A percentile compares a stretch with the other conserved stretches of the same genome.
Evolutionary conservation across 495 filamentous ascomycete genomes (phyloP).

Genomic region (Tuber aestivum): DNA sequence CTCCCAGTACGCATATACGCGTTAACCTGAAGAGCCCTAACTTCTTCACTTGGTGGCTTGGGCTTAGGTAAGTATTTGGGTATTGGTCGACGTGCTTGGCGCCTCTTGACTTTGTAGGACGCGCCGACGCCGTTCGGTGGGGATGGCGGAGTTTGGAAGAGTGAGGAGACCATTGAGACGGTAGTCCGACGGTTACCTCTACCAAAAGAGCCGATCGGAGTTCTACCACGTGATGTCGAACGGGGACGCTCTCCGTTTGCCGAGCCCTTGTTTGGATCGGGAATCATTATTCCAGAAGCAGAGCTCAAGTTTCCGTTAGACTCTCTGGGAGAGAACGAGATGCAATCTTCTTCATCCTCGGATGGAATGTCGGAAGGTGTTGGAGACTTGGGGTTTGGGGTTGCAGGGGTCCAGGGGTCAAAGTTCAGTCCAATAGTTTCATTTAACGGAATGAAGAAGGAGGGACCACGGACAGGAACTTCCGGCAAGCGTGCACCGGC

Average conservation of each 20-base stretch:
- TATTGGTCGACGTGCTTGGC: slow-evolving; percentile 31
- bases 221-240: slow-evolving; percentile 36
- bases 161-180: slow-evolving; percentile 34
- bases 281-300: slow-evolving; percentile 36
- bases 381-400: slow-evolving; percentile 25
- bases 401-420: slow-evolving; percentile 27
- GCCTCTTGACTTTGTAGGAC: slow-evolving; percentile 36
- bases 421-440: slow-evolving; percentile 35
- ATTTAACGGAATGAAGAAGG: slow-evolving; percentile 32
- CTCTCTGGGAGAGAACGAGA: slow-evolving; percentile 32
- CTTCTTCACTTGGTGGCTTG: slow-evolving; percentile 24
- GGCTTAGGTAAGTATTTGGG: slow-evolving; percentile 31
- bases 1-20: slow-evolving; percentile 37
- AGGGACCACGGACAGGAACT: slow-evolving; percentile 32
- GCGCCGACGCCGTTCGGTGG: slow-evolving; percentile 29
- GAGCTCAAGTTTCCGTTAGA: slow-evolving; percentile 24
- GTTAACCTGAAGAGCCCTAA: slow-evolving; percentile 22
- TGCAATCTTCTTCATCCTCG: slow-evolving; percentile 33
- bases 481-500: slow-evolving; percentile 31
- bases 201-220: slow-evolving; percentile 32
- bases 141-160: slow-evolving; percentile 36
- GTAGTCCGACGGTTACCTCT: slow-evolving; percentile 28
- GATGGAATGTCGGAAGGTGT: slow-evolving; percentile 28
- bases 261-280: slow-evolving; percentile 31
- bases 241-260: slow-evolving; percentile 35